Evolutionary conservation across 129 eudicot genomes (phyloP).

Genomic region (Artemisia argyi): DNA sequence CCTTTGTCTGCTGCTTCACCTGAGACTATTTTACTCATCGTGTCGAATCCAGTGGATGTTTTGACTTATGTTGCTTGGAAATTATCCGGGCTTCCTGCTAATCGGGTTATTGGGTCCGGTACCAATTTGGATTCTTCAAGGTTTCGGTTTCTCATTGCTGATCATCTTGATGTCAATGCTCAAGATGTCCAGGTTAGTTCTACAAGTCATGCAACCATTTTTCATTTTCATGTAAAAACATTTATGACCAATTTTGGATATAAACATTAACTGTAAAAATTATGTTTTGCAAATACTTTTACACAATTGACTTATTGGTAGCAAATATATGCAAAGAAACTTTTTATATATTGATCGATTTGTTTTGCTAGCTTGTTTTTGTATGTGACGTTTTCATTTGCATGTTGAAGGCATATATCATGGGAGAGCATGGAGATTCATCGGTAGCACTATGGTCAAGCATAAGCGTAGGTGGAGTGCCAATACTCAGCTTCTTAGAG

Average conservation of each 20-base stretch:
- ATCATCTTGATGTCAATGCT: conserved; percentile 94
- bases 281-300: no score
- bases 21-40: conserved; percentile 61
- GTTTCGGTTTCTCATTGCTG: conserved; percentile 85
- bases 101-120: conserved; percentile 96
- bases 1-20: conserved; percentile 73
- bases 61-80: conserved; percentile 95
- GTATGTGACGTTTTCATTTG: background rate
- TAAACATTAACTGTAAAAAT: background rate
- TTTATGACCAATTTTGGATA: background rate
- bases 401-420: conserved; percentile 65
- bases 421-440: conserved; percentile 96
- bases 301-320: no score
- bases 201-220: no score
- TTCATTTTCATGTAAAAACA: background rate
- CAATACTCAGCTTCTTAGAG: conserved; percentile 74
- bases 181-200: conserved; percentile 89
- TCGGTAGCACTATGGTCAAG: conserved; percentile 98
- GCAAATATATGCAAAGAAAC: no score
- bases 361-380: no score
- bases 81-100: conserved; percentile 81
- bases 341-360: no score
- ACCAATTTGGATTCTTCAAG: conserved; percentile 89
- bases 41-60: conserved; percentile 93
- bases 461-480: conserved; percentile 93